These are phyloP conservation scores for Fomitopsis serialis DNA, from an alignment of 768 basidiomycete genomes.

Conservation along the genomic window DNA sequence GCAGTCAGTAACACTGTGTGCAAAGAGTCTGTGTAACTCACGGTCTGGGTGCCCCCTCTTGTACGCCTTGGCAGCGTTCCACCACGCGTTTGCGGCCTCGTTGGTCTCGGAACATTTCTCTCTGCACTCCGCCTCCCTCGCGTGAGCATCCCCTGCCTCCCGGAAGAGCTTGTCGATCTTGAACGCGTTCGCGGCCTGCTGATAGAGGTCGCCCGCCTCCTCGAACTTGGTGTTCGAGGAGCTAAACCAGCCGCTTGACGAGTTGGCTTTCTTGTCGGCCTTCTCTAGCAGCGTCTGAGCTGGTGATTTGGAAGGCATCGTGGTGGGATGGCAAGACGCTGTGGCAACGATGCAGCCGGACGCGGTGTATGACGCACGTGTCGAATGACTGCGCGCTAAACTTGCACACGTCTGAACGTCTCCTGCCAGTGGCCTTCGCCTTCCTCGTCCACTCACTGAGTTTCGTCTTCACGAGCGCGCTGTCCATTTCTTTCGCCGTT, in stretches of 20 bases:
- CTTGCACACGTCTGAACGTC: too few relatives aligned
- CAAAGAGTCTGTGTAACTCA: conserved; percentile 30
- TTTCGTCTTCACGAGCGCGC: too few relatives aligned
- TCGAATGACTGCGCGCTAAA: too few relatives aligned
- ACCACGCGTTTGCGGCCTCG: conserved; percentile 98
- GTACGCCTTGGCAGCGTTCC: conserved; percentile 96
- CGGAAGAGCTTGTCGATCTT: conserved; percentile 90
- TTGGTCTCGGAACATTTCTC: conserved; percentile 82
- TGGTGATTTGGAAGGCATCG: conserved; percentile 72
- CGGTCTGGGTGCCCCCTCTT: conserved; percentile 84
- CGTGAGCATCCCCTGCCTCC: conserved; percentile 88
- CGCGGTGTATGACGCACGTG: too few relatives aligned
- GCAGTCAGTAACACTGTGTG: neutral
- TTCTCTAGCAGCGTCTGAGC: conserved; percentile 75
- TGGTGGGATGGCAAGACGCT: neutral
- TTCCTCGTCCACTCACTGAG: too few relatives aligned
- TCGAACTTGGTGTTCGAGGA: conserved; percentile 82
- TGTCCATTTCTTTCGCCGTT: too few relatives aligned
- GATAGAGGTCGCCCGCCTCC: conserved; percentile 93
- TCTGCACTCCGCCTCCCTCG: conserved; percentile 91
- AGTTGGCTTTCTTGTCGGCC: conserved; percentile 88
- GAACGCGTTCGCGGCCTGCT: conserved; percentile 90
- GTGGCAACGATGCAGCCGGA: neutral
- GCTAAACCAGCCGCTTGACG: conserved; percentile 85
- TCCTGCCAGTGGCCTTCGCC: too few relatives aligned